These are phyloP conservation scores for Hanseniaspora singularis DNA, from an alignment of 805 yeast genomes.

Conservation along the genomic window DNA sequence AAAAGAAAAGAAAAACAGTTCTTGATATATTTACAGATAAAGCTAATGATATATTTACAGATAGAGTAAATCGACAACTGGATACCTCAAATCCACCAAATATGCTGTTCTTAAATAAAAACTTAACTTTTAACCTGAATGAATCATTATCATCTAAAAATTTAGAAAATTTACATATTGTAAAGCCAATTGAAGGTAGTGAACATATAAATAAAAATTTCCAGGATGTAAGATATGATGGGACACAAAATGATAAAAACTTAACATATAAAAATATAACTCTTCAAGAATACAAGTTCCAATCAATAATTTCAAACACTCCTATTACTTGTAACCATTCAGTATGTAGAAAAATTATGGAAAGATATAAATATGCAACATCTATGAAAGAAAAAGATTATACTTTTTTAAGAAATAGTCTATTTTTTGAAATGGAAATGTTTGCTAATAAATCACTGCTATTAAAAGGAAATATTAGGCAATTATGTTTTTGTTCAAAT, in stretches of 20 bases:
- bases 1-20: background rate
- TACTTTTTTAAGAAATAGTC: conserved; percentile 16
- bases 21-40: background rate
- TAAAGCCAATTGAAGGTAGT: background rate
- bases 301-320: conserved; percentile 16
- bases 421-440: conserved; percentile 28
- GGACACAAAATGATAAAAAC: background rate
- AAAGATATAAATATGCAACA: conserved; percentile 6
- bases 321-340: conserved; percentile 21
- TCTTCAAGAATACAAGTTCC: conserved; percentile 17
- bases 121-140: no score
- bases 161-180: background rate
- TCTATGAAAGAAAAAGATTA: conserved; percentile 16
- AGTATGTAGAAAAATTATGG: conserved; percentile 11
- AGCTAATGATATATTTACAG: background rate
- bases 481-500: conserved; percentile 22
- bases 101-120: background rate
- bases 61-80: background rate
- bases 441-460: conserved; percentile 16
- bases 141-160: no score
- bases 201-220: no score
- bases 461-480: conserved; percentile 22
- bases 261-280: conserved; percentile 13
- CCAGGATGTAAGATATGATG: no score
- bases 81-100: background rate